A percentile compares a stretch with the other conserved stretches of the same genome.
Conservation (phyloP, 1,139 yeast genomes). For the Candida glucosophila region DNA sequence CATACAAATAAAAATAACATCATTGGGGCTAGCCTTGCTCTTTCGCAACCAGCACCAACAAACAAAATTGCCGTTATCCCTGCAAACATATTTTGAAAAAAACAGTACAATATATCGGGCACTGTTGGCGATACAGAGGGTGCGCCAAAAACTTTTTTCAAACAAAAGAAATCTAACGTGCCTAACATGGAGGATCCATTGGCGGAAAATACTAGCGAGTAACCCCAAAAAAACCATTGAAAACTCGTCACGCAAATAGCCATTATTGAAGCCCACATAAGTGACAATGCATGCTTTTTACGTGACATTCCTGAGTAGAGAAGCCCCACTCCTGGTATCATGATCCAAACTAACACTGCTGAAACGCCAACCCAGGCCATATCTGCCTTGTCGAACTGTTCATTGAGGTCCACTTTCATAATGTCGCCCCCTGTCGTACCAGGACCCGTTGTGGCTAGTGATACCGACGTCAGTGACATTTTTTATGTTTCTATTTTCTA, state of each 20-base stretch:
- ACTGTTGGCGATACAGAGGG: constrained; percentile 58
- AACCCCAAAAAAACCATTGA: constrained; percentile 99
- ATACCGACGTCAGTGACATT: too few species aligned
- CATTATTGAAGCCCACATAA: constrained; percentile 92
- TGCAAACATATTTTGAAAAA: constrained; percentile 96
- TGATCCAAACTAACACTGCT: constrained; percentile 77
- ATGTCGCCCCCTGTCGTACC: constrained; percentile 64
- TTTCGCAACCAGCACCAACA: constrained; percentile 96
- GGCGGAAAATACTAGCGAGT: constrained; percentile 76
- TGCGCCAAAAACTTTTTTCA: constrained; percentile 76
- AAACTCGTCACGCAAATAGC: constrained; percentile 72
- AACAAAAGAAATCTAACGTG: constrained; percentile 67
- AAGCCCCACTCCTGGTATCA: constrained; percentile 92
- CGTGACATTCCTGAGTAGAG: constrained; percentile 86
- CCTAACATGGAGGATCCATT: constrained; percentile 65
- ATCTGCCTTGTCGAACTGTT: constrained; percentile 65
- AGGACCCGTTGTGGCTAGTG: too few species aligned
- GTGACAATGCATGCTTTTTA: constrained; percentile 83
- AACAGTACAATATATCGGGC: constrained; percentile 82
- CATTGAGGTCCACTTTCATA: constrained; percentile 61
- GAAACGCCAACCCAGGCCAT: constrained; percentile 85
- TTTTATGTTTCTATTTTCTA: too few species aligned
- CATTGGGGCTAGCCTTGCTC: constrained; percentile 96
- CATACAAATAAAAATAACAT: constrained; percentile 87
- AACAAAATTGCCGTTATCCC: constrained; percentile 84